A percentile compares a stretch with the other conserved stretches of the same genome.
Conservation (phyloP, 345 rosid genomes). For the Gossypium bickii region DNA sequence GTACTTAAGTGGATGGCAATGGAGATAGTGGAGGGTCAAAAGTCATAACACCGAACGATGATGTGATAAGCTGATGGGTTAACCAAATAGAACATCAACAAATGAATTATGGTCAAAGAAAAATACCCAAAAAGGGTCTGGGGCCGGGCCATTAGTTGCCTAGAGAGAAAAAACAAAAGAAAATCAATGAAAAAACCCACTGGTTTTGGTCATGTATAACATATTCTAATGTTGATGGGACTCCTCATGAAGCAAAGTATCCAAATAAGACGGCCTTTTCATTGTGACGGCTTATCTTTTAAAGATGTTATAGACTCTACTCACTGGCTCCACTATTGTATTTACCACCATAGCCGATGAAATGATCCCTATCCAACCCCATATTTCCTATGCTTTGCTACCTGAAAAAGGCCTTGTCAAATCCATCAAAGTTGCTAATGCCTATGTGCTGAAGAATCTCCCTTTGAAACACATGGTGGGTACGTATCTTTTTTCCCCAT, state of each 20-base stretch:
- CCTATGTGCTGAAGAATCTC: not conserved
- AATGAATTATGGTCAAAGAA: not conserved
- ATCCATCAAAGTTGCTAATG: not conserved
- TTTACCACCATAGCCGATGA: not conserved
- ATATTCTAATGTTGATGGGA: conserved; percentile 3
- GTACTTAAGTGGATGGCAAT: too few species aligned
- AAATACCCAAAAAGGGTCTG: not conserved
- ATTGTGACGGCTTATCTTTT: not conserved
- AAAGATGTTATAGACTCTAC: not conserved
- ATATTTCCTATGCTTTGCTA: not conserved
- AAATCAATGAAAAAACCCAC: not conserved
- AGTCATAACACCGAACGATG: not conserved
- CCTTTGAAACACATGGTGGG: not conserved
- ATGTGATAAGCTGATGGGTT: not conserved
- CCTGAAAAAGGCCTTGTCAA: not conserved
- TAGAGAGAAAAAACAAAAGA: not conserved
- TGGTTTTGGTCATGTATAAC: not conserved
- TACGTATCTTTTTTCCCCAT: not conserved
- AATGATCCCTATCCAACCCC: not conserved
- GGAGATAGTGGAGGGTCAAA: not conserved
- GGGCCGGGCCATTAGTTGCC: not conserved
- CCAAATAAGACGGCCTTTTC: not conserved
- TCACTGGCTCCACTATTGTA: not conserved
- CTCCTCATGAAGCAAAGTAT: not conserved
- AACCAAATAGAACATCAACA: not conserved